A percentile compares a stretch with the other conserved stretches of the same genome.
phyloP scores from a whole-genome alignment of 331 rosid species.

The Pyrus hybrid region DNA sequence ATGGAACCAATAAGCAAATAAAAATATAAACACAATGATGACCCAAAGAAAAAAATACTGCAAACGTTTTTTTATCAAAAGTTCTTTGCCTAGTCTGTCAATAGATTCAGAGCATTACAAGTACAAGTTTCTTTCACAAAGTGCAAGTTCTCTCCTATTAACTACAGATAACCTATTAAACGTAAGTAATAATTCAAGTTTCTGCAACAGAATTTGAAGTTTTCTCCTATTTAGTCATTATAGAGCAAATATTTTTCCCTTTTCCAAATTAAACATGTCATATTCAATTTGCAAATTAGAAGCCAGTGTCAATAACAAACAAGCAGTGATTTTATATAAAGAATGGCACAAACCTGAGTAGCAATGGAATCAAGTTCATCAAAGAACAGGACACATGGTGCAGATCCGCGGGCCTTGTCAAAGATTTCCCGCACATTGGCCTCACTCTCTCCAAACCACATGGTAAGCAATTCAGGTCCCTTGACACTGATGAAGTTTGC shows the following conservation, averaged over 20 bases:
- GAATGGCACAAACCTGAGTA: constrained; percentile 61
- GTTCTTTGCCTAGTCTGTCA: not conserved
- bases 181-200: not conserved
- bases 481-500: constrained; percentile 95
- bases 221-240: not conserved
- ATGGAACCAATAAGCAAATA: not conserved
- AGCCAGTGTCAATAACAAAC: not conserved
- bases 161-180: not conserved
- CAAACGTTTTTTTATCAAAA: not conserved
- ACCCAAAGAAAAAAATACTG: not conserved
- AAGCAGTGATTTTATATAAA: not conserved
- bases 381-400: constrained; percentile 94
- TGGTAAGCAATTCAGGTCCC: constrained; percentile 95
- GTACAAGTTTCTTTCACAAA: too few species aligned
- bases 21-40: not conserved
- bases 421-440: constrained; percentile 93
- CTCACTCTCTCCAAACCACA: constrained; percentile 99
- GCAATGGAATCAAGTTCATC: constrained; percentile 98
- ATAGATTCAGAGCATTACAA: not conserved
- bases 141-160: too few species aligned
- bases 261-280: not conserved
- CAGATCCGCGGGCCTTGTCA: constrained; percentile 96
- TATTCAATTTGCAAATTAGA: not conserved
- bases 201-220: not conserved
- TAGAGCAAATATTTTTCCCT: too few species aligned